Conservation (phyloP, 257 asterid genomes). For the Nicotiana tomentosiformis region DNA sequence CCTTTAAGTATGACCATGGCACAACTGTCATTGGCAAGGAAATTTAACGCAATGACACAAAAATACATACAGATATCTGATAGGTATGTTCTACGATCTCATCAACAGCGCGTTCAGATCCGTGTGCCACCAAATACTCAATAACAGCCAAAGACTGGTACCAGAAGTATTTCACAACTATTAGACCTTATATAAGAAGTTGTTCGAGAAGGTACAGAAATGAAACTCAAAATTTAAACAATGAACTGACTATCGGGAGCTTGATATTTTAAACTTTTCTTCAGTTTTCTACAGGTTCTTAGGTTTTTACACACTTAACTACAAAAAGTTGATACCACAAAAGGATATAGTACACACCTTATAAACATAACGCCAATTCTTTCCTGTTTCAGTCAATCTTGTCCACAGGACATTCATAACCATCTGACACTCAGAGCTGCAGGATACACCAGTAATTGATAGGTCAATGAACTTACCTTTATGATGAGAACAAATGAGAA, state of each 20-base stretch:
- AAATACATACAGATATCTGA: constrained; percentile 75
- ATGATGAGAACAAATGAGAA: neutral
- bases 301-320: neutral
- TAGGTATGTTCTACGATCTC: constrained; percentile 88
- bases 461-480: neutral
- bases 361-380: constrained; percentile 85
- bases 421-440: constrained; percentile 89
- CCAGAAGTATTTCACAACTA: neutral
- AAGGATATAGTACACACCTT: constrained; percentile 42
- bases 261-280: neutral
- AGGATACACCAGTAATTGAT: constrained; percentile 19
- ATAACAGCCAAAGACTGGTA: constrained; percentile 77
- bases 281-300: neutral
- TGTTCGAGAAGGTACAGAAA: neutral
- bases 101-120: constrained; percentile 96
- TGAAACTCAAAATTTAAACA: neutral
- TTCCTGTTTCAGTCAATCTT: constrained; percentile 76
- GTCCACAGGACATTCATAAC: constrained; percentile 89
- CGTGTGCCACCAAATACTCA: constrained; percentile 94
- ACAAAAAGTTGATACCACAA: neutral
- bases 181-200: neutral
- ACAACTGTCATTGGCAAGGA: neutral
- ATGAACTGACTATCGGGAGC: neutral
- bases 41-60: constrained; percentile 3
- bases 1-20: neutral